Evolutionary conservation across 2,329 filamentous ascomycete genomes (phyloP), one percentile per base, ranked within the genome.

Genomic region (Aspergillus ibericus): DNA sequence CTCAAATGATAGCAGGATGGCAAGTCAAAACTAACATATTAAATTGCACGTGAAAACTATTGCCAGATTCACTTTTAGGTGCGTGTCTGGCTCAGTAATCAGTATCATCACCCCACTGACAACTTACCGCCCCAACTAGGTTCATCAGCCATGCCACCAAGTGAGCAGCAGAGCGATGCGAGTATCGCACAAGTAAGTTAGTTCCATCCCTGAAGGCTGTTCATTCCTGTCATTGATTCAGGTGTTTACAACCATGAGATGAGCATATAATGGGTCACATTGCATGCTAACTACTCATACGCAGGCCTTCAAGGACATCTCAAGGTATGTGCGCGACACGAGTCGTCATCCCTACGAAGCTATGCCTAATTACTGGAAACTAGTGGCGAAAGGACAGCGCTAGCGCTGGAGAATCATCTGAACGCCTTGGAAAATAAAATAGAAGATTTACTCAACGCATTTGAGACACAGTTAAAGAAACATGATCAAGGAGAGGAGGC

Each of bases 351-450:
- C 29, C 7, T 2, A 10, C 10, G 8, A 32, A 10, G 1, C 35
- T 12, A 47, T 4, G 15, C 10, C 16, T n/a, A n/a, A 48, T 34
- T 61, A 53, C 62, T 15, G 52, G 20, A 46, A 50, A 51, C 25
- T 34, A 82, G 80, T 59, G 84, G 83, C 66, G 84, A 86, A 71
- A 76, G 75, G 59, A 82, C 83, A 32, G 84, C 84, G 5, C 74
- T 81, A 27, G 81, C 79, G 18, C 70, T 86, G 29, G 84, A 86
- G 67, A 78, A 77, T 59, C 80, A 84, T 63, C 77, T 86, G 32
- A 78, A 77, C 58, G 74, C 74, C 22, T 76, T 86, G 54, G 84
- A 86, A 67, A 77, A 75, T 55, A 83, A 82, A 70, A 84, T 86
- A 44, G 59, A 67, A 20, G 57, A 52, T 6, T 53, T 67, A 6